Percentiles rank a stretch among this genome's conserved stretches.
phyloP scores from a whole-genome alignment of 1,139 yeast genomes.

The Kodamaea sp. region DNA sequence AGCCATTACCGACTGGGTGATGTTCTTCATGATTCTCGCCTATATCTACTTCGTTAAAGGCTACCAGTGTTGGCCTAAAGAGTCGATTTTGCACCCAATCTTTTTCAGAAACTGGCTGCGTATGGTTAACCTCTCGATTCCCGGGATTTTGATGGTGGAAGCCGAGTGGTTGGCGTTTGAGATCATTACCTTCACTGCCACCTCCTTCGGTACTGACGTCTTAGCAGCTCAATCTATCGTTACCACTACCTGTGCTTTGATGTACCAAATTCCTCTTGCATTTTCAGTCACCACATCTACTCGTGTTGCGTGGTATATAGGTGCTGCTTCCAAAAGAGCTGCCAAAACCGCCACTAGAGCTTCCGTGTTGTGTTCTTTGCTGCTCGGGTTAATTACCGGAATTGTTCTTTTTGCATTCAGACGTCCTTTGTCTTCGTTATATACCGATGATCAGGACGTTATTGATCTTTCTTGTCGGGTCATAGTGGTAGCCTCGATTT shows the following conservation, averaged over 20 bases:
- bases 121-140: constrained; percentile 54
- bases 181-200: constrained; percentile 60
- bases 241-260: constrained; percentile 65
- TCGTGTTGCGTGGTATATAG: constrained; percentile 75
- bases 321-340: constrained; percentile 61
- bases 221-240: constrained; percentile 76
- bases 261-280: constrained; percentile 77
- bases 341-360: constrained; percentile 47
- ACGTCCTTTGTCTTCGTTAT: constrained; percentile 44
- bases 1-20: constrained; percentile 66
- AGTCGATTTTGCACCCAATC: constrained; percentile 39
- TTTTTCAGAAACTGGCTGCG: constrained; percentile 52
- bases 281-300: constrained; percentile 74
- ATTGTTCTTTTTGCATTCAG: constrained; percentile 40
- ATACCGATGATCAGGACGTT: constrained; percentile 53
- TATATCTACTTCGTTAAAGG: constrained; percentile 55
- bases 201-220: constrained; percentile 63
- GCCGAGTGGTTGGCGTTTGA: constrained; percentile 75
- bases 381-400: constrained; percentile 46
- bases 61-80: constrained; percentile 56
- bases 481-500: constrained; percentile 55
- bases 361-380: constrained; percentile 40
- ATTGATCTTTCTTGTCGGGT: constrained; percentile 51
- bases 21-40: constrained; percentile 51
- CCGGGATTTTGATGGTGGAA: constrained; percentile 66